Percentiles rank a stretch among this genome's conserved stretches.
Conservation (phyloP, 1,284 basidiomycete species). For the Ustilago crameri region DNA sequence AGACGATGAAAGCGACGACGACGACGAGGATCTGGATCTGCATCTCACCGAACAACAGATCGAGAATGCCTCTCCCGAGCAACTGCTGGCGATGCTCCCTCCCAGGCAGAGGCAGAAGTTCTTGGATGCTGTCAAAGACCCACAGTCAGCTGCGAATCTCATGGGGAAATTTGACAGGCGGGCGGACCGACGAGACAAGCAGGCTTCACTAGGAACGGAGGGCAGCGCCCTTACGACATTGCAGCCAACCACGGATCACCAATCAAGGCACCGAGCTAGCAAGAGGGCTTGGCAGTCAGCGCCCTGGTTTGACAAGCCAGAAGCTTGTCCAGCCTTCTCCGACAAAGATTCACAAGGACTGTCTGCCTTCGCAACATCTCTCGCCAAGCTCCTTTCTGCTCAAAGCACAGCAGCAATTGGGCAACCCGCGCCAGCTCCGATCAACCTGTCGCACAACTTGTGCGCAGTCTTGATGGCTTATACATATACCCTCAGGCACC, state of each 20-base stretch:
- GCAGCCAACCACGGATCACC: not conserved
- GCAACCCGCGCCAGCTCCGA: not conserved
- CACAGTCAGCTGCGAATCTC: conserved; percentile 25
- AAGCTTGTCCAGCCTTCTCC: conserved; percentile 5
- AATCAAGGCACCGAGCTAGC: not conserved
- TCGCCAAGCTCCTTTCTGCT: conserved; percentile 11
- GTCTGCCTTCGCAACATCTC: conserved; percentile 8
- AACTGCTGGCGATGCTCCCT: conserved; percentile 50
- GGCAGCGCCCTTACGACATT: conserved; percentile 6
- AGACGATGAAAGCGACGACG: conserved; percentile 10
- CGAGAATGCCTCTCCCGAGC: conserved; percentile 28
- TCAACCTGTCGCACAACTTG: conserved; percentile 44
- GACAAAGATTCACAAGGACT: not conserved
- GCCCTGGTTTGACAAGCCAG: conserved; percentile 30
- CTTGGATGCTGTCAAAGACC: conserved; percentile 23
- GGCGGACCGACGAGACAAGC: conserved; percentile 5
- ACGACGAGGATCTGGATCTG: conserved; percentile 10
- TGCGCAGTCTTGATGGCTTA: conserved; percentile 50
- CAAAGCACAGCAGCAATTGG: not conserved
- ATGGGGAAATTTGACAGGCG: conserved; percentile 25
- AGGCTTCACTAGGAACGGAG: not conserved
- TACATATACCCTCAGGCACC: conserved; percentile 42
- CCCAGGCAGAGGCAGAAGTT: conserved; percentile 39
- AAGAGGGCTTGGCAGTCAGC: conserved; percentile 13
- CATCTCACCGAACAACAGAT: conserved; percentile 14